Evolutionary conservation across 345 rosid genomes (phyloP), one percentile per base, ranked within the genome.

Genomic region (Salix suchowensis): DNA sequence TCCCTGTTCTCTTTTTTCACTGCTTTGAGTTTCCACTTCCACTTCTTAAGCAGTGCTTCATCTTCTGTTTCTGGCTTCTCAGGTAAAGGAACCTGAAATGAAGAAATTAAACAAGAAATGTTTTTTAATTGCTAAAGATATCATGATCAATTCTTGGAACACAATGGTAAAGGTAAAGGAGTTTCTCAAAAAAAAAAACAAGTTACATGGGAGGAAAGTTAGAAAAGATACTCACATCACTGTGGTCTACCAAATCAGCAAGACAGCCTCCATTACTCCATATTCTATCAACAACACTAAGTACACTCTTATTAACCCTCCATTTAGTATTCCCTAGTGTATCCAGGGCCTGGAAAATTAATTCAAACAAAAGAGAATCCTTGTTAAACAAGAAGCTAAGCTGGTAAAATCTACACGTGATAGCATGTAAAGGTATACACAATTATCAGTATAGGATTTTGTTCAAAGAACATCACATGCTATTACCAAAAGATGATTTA

Each of bases 251-350:
- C 84, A 92, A 77, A 85, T 86, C 87, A 71, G 89, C 93, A 83
- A 83, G 80, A 74, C 83, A 70, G 44, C 97, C 93, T 58, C 97
- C 95, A 81, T 89, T 89, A 76, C 76, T 86, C 97, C 97, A 92
- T 74, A 90, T 89, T 82, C 93, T 90, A 70, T 90, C 93, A 18
- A 92, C 87, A 81, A 87, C 72, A 37, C 71, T 82, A 78, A 92
- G 90, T 32, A 90, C 89, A 83, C 88, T 87, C 81, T 90, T 89
- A 79, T 89, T 92, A 77, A 92, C 74, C 80, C 91, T 90, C 97
- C 97, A 92, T 84, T 82, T 92, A 52, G 95, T 88, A 84, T 62
- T 81, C 80, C 97, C 97, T 81, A 92, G 92, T 0, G 93, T 90
- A 87, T 90, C 91, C 87, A 92, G 72, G 72, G 97, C 95, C 97